These are phyloP conservation scores for Pezicula neosporulosa DNA, from an alignment of 2,329 filamentous ascomycete species.

Conservation along the genomic window DNA sequence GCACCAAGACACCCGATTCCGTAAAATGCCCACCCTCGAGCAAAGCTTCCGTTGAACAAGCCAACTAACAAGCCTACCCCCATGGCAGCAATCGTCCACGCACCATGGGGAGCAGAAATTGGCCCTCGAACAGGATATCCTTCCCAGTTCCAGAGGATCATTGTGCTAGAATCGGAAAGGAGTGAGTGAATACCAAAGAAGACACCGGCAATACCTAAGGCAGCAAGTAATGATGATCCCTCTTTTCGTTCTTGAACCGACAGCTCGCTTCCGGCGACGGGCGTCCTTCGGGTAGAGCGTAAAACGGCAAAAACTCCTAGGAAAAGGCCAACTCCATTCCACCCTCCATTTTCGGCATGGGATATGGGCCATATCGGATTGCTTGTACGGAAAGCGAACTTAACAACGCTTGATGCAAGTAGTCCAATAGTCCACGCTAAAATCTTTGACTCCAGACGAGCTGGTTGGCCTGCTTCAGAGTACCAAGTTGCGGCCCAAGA, in stretches of 20 bases:
- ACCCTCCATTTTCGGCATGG: slow-evolving; percentile 84
- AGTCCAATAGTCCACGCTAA: slow-evolving; percentile 79
- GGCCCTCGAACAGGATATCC: slow-evolving; percentile 90
- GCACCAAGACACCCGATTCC: slow-evolving; percentile 77
- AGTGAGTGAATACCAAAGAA: slow-evolving; percentile 90
- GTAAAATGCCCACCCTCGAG: slow-evolving; percentile 76
- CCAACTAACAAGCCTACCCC: slow-evolving; percentile 74
- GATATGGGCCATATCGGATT: slow-evolving; percentile 97
- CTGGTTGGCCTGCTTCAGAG: slow-evolving; percentile 70
- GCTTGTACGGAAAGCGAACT: slow-evolving; percentile 91
- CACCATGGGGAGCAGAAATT: slow-evolving; percentile 84
- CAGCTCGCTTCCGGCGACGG: slow-evolving; percentile 35
- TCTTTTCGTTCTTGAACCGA: slow-evolving; percentile 52
- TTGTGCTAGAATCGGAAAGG: slow-evolving; percentile 94
- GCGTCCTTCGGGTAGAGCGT: slow-evolving; percentile 67
- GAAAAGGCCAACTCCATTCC: slow-evolving; percentile 79
- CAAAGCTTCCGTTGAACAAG: slow-evolving; percentile 66
- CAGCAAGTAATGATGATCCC: slow-evolving; percentile 69
- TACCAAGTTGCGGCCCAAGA: slow-evolving; percentile 82
- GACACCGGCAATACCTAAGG: slow-evolving; percentile 75
- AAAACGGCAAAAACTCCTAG: slow-evolving; percentile 74
- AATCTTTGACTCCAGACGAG: slow-evolving; percentile 76
- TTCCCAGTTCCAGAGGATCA: slow-evolving; percentile 99
- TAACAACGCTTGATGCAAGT: slow-evolving; percentile 80
- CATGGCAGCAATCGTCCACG: slow-evolving; percentile 84